Evolutionary conservation across 345 rosid genomes (phyloP).

Genomic region (Populus pruinosa): DNA sequence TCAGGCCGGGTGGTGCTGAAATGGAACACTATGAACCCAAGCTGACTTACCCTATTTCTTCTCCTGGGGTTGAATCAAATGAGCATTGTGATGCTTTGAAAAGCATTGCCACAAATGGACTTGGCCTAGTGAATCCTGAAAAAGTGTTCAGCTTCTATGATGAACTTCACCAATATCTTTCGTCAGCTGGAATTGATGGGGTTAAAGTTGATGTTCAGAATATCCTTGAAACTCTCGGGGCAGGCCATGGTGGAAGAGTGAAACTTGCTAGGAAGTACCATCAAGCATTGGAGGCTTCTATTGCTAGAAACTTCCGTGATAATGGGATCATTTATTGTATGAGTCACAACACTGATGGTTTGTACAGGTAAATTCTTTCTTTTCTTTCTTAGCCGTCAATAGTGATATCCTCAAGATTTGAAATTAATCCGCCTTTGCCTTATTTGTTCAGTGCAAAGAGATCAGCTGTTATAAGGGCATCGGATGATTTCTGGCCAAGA

Average conservation of each 20-base stretch:
- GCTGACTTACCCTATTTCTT: slow-evolving; percentile 47
- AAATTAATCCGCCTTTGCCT: neutral
- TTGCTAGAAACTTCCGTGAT: slow-evolving; percentile 49
- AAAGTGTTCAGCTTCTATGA: slow-evolving; percentile 61
- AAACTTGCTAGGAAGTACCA: slow-evolving; percentile 61
- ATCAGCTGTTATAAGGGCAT: slow-evolving; percentile 56
- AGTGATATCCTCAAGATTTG: neutral
- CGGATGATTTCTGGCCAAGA: slow-evolving; percentile 71
- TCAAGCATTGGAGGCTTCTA: slow-evolving; percentile 64
- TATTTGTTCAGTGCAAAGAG: slow-evolving; percentile 43
- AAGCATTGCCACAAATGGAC: slow-evolving; percentile 52
- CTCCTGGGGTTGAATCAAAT: slow-evolving; percentile 60
- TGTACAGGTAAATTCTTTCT: slow-evolving; percentile 44
- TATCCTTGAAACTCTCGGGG: slow-evolving; percentile 69
- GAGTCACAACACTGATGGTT: slow-evolving; percentile 73
- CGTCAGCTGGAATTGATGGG: slow-evolving; percentile 68
- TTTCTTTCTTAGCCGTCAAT: neutral
- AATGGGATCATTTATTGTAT: slow-evolving; percentile 62
- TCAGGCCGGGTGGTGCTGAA: slow-evolving; percentile 39
- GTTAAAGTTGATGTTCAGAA: slow-evolving; percentile 84
- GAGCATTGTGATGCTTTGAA: slow-evolving; percentile 48
- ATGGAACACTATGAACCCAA: slow-evolving; percentile 59
- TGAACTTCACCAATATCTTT: slow-evolving; percentile 71
- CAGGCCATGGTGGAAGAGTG: slow-evolving; percentile 65
- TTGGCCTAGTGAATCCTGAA: slow-evolving; percentile 73